Evolutionary conservation across 768 basidiomycete species (phyloP).

Genomic region (Daedaleopsis nitida): DNA sequence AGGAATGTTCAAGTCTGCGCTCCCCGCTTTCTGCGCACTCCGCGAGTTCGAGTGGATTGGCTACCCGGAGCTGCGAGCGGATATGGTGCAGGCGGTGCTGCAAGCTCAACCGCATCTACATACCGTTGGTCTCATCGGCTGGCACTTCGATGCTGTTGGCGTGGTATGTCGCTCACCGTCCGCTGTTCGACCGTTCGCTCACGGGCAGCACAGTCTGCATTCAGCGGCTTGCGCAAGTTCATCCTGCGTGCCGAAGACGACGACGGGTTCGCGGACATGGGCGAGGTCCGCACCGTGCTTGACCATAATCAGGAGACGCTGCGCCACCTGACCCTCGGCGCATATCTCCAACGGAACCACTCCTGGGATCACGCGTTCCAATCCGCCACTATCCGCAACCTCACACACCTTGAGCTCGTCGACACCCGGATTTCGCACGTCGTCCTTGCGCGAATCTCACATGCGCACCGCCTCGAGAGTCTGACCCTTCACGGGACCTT

Average conservation of each 20-base stretch:
- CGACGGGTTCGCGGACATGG: constrained; percentile 71
- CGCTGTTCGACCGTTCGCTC: too few relatives aligned
- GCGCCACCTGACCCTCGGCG: constrained; percentile 65
- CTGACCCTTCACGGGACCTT: constrained; percentile 69
- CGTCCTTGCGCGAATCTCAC: constrained; percentile 63
- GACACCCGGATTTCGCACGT: constrained; percentile 68
- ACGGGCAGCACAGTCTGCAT: constrained; percentile 42
- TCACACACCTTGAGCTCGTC: constrained; percentile 71
- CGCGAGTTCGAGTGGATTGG: constrained; percentile 78
- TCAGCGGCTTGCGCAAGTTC: constrained; percentile 61
- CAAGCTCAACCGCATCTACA: constrained; percentile 54
- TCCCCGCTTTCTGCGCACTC: constrained; percentile 63
- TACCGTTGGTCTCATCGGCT: constrained; percentile 65
- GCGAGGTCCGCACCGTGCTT: constrained; percentile 63
- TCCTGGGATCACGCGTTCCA: constrained; percentile 71
- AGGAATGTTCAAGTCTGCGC: constrained; percentile 64
- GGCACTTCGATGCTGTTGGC: constrained; percentile 74
- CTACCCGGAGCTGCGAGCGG: constrained; percentile 68
- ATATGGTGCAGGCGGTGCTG: constrained; percentile 62
- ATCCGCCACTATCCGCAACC: constrained; percentile 61
- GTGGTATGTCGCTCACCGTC: constrained; percentile 32
- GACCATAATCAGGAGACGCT: constrained; percentile 61
- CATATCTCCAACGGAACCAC: constrained; percentile 64
- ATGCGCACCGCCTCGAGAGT: constrained; percentile 60
- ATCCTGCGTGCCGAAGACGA: constrained; percentile 71